Percentiles rank a stretch among this genome's conserved stretches.
These are phyloP conservation scores for Colletotrichum brevisporum DNA, from an alignment of 2,329 filamentous ascomycete species.

Conservation along the genomic window DNA sequence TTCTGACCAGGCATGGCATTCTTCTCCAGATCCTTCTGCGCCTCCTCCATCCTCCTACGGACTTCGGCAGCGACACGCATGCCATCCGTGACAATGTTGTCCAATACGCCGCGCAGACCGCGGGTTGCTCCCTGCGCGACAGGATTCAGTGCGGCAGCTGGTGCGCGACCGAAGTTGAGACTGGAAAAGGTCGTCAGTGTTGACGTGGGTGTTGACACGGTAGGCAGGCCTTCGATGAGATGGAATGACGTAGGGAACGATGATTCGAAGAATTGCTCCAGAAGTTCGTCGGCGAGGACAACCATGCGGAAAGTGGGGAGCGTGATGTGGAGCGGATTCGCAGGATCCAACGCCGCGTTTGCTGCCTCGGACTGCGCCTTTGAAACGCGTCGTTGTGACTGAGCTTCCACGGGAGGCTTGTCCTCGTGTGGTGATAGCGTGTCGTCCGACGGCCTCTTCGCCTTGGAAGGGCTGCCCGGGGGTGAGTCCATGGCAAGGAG, in stretches of 20 bases:
- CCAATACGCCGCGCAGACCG: slow-evolving; percentile 90
- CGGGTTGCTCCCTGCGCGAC: slow-evolving; percentile 72
- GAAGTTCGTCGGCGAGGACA: slow-evolving; percentile 92
- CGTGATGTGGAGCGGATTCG: slow-evolving; percentile 94
- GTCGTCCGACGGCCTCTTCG: slow-evolving; percentile 53
- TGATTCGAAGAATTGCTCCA: slow-evolving; percentile 97
- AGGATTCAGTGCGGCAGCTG: slow-evolving; percentile 55
- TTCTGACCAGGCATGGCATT: slow-evolving; percentile 76
- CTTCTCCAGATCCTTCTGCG: slow-evolving; percentile 90
- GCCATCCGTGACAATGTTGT: slow-evolving; percentile 97
- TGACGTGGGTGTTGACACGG: slow-evolving; percentile 57
- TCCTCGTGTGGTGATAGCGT: slow-evolving; percentile 40
- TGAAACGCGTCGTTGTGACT: slow-evolving; percentile 59
- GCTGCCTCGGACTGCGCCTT: slow-evolving; percentile 82
- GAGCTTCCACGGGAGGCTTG: slow-evolving; percentile 16
- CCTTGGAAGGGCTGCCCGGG: slow-evolving; percentile 56
- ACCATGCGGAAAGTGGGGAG: slow-evolving; percentile 99
- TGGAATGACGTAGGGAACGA: slow-evolving; percentile 95
- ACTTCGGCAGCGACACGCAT: slow-evolving; percentile 97
- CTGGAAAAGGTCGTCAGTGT: slow-evolving; percentile 90
- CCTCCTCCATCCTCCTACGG: slow-evolving; percentile 92
- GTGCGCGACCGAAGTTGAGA: slow-evolving; percentile 69
- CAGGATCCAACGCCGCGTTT: slow-evolving; percentile 92
- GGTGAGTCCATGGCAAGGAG: slow-evolving; percentile 72
- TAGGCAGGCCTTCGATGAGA: slow-evolving; percentile 75